Base-by-base conservation (phyloP, 306 rosid species). In the Crataegus laevigata region DNA sequence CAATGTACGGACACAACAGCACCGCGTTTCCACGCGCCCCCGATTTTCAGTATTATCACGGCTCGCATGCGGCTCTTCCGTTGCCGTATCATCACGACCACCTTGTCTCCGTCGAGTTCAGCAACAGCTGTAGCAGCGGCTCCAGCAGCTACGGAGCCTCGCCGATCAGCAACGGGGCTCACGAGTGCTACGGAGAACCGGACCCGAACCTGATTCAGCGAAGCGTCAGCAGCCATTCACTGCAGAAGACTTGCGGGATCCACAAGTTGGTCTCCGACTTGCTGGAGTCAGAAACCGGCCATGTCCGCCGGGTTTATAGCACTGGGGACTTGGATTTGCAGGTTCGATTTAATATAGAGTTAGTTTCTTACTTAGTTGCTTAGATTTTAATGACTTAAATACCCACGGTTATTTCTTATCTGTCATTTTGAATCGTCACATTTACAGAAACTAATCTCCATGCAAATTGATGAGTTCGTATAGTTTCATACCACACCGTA, bases 321-420 rank as follows among this genome's bases (percentile, higher is more conserved):
- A 65, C 96, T 14, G 94, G 87, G 7, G 93, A 90, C 69, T 72
- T 91, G 50, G 93, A 89, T 69, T 77, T 91, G 47, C 97, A 88
- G 87, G 96, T 85, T 57, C 34, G 67, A 30, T 3, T 24, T 57
- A 3, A 25, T 18, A 18, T 18, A 1, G 13, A 64, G 11, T 64
- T 32, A 2, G 43, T 64, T 12, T 9, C 38, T 26, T 18, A 61
- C 36, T 64, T 64, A 22, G 47, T 38, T 38, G 14, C 28, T 36
- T 38, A 18, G 21, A 30, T 3, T 34, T n/a, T n/a, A 69, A 21
- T 55, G 64, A 69, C 58, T 9, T 8, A 25, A 14, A 74, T n/a
- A 19, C 63, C 72, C 11, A n/a, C 25, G 42, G 3, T 63, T 15
- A 22, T 28, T 30, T 45, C n/a, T 54, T 25, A 19, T 34, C 47